Evolutionary conservation across 768 basidiomycete species (phyloP), one percentile per base, ranked within the genome.

Genomic region (Leccinum barrowsii): DNA sequence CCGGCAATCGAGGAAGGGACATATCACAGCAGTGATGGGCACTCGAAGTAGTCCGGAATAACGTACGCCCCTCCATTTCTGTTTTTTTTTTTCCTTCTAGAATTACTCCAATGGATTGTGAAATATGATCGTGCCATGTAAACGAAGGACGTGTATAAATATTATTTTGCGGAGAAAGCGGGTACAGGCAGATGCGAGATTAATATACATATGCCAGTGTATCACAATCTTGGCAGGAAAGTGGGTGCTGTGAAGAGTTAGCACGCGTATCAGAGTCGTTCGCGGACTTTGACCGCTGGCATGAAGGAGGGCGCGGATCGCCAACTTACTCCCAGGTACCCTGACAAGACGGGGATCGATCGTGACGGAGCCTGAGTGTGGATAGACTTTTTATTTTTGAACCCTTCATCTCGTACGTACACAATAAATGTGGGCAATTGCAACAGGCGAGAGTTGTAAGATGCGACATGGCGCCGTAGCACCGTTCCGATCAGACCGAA

Each of bases 241-340:
- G n/a, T 42, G 40, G 40, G 8, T n/a, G 35, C 35, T 37, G 15
- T 15, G 40, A 42, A 17, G 40, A 42, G 10, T 11, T 4, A 42
- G 40, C 4, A 42, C 37, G 11, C 42, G 11, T 19, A 44, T 44
- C 19, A 44, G 40, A 42, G 40, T 21, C 11, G 2, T 65, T 57
- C 55, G 59, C 52, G 63, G 59, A 57, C 55, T 55, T 58, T 49
- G 15, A 13, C 8, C n/a, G 35, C 42, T 53, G 30, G 15, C 5
- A 40, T 22, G 28, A 51, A 50, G 28, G 50, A 44, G 48, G 21
- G 42, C 61, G 60, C 56, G 63, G 64, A 63, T 64, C 64, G 60
- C 54, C 60, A 58, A 62, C 52, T 55, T 52, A 47, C 34, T 40
- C 42, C 15, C 35, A n/a, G 49, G 40, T 7, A n/a, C 3, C 52